A percentile compares a stretch with the other conserved stretches of the same genome.
phyloP scores from a whole-genome alignment of 768 basidiomycete species.

The Mycena indigotica region DNA sequence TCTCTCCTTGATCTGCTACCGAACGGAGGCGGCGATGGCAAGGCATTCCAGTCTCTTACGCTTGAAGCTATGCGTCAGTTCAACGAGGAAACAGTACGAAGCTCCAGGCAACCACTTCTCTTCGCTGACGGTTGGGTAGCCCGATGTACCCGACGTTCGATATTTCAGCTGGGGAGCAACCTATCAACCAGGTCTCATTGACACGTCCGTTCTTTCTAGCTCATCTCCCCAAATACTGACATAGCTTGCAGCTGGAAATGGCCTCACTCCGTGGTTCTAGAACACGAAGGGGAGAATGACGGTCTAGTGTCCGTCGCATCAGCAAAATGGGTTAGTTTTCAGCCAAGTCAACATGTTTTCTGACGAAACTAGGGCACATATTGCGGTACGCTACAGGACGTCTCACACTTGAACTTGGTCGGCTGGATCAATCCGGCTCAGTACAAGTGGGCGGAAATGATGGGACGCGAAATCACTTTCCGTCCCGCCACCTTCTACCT shows the following conservation, averaged over 20 bases:
- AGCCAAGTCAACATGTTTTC: no score
- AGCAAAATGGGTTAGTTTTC: constrained; percentile 70
- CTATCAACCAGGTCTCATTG: constrained; percentile 86
- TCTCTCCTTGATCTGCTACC: constrained; percentile 81
- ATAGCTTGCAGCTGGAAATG: constrained; percentile 41
- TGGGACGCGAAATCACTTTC: constrained; percentile 88
- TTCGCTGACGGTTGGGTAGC: constrained; percentile 25
- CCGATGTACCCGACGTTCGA: constrained; percentile 73
- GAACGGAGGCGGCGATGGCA: constrained; percentile 92
- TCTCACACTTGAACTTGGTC: constrained; percentile 91
- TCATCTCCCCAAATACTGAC: background rate
- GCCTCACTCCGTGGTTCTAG: constrained; percentile 78
- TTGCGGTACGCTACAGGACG: constrained; percentile 86
- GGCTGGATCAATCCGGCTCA: constrained; percentile 92
- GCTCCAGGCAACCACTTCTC: background rate
- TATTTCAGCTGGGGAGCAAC: constrained; percentile 97
- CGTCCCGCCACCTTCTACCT: constrained; percentile 91
- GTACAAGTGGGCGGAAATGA: constrained; percentile 88
- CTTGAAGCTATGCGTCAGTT: constrained; percentile 84
- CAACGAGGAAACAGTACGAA: constrained; percentile 66
- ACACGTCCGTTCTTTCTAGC: constrained; percentile 57
- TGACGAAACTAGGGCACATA: constrained; percentile 95
- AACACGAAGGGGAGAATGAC: constrained; percentile 92
- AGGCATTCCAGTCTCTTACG: constrained; percentile 89
- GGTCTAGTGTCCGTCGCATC: constrained; percentile 89